Percentiles rank a stretch among this genome's conserved stretches.
Evolutionary conservation across 2,329 filamentous ascomycete genomes (phyloP).

Genomic region (Ceratocystis huliohia): DNA sequence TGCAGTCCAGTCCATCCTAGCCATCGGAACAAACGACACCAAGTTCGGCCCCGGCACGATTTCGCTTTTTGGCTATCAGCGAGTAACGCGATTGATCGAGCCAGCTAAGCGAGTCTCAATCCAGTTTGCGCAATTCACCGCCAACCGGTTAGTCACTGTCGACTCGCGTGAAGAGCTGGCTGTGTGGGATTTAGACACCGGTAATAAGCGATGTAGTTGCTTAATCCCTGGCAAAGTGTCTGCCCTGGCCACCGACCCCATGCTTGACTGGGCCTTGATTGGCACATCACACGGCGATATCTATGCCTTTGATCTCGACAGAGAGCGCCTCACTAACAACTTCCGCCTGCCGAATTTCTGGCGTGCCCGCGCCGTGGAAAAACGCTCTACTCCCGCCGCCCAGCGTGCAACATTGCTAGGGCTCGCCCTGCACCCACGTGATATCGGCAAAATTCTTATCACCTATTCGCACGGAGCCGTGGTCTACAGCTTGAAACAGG

Average conservation of each 20-base stretch:
- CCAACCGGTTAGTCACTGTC: constrained; percentile 70
- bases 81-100: constrained; percentile 63
- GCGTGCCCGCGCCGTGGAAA: constrained; percentile 57
- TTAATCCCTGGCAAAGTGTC: constrained; percentile 66
- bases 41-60: constrained; percentile 77
- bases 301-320: constrained; percentile 84
- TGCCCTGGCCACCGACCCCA: constrained; percentile 68
- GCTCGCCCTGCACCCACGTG: constrained; percentile 75
- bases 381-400: constrained; percentile 32
- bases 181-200: constrained; percentile 67
- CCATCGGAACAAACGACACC: constrained; percentile 79
- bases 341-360: constrained; percentile 84
- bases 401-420: constrained; percentile 48
- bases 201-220: constrained; percentile 53
- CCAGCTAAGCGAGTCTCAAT: constrained; percentile 63
- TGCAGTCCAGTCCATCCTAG: constrained; percentile 82
- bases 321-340: constrained; percentile 53
- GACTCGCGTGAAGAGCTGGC: constrained; percentile 76
- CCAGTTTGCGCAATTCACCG: constrained; percentile 68
- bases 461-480: constrained; percentile 83
- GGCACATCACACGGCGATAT: constrained; percentile 74
- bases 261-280: constrained; percentile 84
- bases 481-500: constrained; percentile 90
- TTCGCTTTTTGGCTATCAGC: constrained; percentile 72
- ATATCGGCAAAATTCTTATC: constrained; percentile 81